Percentiles rank a stretch among this genome's conserved stretches.
Evolutionary conservation across 306 rosid species (phyloP).

Genomic region (Cicer judaicum): DNA sequence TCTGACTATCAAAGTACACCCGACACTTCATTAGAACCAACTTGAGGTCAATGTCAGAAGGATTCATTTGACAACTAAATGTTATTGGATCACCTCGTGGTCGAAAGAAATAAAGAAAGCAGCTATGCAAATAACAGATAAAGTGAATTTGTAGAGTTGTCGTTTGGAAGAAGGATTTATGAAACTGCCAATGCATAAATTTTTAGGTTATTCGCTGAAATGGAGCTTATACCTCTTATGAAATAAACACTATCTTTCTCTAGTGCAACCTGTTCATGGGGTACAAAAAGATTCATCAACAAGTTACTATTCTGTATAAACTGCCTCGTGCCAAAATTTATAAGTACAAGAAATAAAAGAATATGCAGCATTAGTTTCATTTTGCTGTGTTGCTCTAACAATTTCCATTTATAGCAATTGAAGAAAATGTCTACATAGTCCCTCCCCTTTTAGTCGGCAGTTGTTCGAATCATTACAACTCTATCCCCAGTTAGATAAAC

Average conservation of each 20-base stretch:
- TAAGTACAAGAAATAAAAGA: conserved; percentile 60
- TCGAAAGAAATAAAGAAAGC: background rate
- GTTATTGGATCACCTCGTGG: background rate
- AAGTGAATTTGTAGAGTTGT: background rate
- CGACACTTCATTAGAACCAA: background rate
- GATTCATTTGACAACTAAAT: background rate
- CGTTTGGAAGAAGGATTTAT: background rate
- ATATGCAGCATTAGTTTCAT: conserved; percentile 50
- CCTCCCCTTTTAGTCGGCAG: conserved; percentile 35
- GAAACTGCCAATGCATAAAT: background rate
- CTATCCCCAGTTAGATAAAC: conserved; percentile 28
- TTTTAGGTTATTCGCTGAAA: conserved; percentile 24
- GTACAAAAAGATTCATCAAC: conserved; percentile 37
- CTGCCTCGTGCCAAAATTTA: conserved; percentile 49
- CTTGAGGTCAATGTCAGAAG: background rate
- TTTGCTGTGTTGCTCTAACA: conserved; percentile 42
- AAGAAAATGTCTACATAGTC: conserved; percentile 41
- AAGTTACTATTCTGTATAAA: conserved; percentile 31
- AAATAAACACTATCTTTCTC: conserved; percentile 38
- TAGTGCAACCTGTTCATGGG: conserved; percentile 34
- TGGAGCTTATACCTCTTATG: conserved; percentile 27
- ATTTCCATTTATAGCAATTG: conserved; percentile 43
- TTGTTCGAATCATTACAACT: conserved; percentile 38
- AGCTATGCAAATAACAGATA: background rate
- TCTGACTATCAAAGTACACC: background rate